Evolutionary conservation across 306 rosid species (phyloP), one percentile per base, ranked within the genome.

Genomic region (Astragalus glycyphyllos): DNA sequence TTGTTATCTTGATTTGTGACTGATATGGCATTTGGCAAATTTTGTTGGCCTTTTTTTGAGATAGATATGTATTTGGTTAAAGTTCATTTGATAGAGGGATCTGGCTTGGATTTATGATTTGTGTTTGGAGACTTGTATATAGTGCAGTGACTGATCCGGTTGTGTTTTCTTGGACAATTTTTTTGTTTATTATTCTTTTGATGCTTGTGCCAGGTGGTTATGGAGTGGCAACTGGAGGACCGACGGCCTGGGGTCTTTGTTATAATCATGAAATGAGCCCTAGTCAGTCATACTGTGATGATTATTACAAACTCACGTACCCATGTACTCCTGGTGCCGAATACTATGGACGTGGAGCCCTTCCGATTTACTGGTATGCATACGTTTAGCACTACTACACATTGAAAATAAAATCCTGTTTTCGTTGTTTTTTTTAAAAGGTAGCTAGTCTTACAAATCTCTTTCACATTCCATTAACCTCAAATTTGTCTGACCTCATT

Each of bases 171-270:
- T 78, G 11, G 41, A 38, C 11, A 59, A 23, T 16, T 31, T 20
- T 40, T 40, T 48, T 35, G 17, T 12, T 79, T 42, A 66, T 74
- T 31, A 55, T 32, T 32, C 54, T 72, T 26, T 34, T 68, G 37
- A 58, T 83, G 75, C 64, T 78, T 8, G 31, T 78, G 71, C 51
- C 86, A 94, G 99, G 99, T 81, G 99, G 99, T 61, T 92, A 86
- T 79, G 99, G 97, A 74, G 99, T 94, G 83, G 92, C 92, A 40
- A 89, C 97, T 0, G 99, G 99, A 82, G 99, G 99, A 70, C 97
- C 99, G 11, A 74, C 75, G 62, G 97, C 97, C 13, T 94, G 90
- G 90, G 99, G 99, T 51, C 96, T 94, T 37, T 94, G 99, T 81
- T 94, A 83, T 83, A 94, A 89, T 84, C 89, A 65, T 77, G 99